These are phyloP conservation scores for Ceratocystis destructans DNA, from an alignment of 2,329 filamentous ascomycete genomes.

Conservation along the genomic window DNA sequence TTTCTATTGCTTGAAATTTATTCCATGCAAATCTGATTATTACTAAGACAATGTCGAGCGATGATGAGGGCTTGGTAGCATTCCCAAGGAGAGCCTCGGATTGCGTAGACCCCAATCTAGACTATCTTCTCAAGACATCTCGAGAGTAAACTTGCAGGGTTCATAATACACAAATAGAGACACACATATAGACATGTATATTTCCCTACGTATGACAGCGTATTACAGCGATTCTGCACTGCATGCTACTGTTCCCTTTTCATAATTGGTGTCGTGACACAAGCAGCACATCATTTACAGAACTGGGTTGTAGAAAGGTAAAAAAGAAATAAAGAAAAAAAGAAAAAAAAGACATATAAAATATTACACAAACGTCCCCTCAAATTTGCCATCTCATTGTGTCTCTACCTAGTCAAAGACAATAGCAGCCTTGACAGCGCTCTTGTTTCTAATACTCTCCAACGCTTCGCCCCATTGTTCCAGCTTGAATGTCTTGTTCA, in stretches of 20 bases:
- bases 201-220: not conserved
- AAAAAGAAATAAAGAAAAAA: not conserved
- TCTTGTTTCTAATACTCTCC: conserved; percentile 58
- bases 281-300: not conserved
- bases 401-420: conserved; percentile 39
- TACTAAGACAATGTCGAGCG: not conserved
- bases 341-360: not conserved
- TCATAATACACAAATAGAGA: not conserved
- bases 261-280: not conserved
- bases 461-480: conserved; percentile 59
- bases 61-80: not conserved
- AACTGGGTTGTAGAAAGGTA: not conserved
- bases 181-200: not conserved
- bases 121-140: not conserved
- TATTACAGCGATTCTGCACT: not conserved
- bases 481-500: conserved; percentile 60
- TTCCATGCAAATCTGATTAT: not conserved
- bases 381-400: not conserved
- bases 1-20: too few relatives aligned
- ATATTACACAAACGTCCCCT: not conserved
- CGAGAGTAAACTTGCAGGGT: not conserved
- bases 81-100: not conserved
- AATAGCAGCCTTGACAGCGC: conserved; percentile 60
- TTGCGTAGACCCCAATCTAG: not conserved
- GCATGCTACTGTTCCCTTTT: not conserved